Evolutionary conservation across 345 rosid genomes (phyloP).

Genomic region (Rhizophora apiculata): DNA sequence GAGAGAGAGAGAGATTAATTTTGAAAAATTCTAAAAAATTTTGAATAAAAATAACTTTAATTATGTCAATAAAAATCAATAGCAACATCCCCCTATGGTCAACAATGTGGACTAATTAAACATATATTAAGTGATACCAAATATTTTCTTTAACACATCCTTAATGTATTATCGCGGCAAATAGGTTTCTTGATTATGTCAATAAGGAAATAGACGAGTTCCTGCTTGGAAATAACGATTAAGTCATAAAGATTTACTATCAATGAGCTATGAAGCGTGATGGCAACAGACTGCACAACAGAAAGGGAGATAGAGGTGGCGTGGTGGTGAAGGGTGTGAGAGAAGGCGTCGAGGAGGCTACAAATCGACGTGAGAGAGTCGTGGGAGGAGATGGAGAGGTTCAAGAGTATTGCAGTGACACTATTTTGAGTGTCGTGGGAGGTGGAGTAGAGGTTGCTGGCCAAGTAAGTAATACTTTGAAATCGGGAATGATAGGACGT

Average conservation of each 20-base stretch:
- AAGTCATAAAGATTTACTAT: conserved; percentile 68
- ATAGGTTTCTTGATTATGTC: conserved; percentile 45
- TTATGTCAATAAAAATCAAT: conserved; percentile 43
- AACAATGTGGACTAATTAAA: conserved; percentile 58
- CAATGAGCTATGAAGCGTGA: conserved; percentile 68
- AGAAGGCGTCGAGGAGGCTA: conserved; percentile 76
- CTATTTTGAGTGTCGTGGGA: conserved; percentile 61
- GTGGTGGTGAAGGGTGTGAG: conserved; percentile 72
- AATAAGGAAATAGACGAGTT: conserved; percentile 63
- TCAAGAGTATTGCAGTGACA: conserved; percentile 80
- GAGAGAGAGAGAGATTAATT: too few relatives aligned
- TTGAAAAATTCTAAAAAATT: too few relatives aligned
- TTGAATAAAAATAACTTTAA: too few relatives aligned
- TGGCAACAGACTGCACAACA: conserved; percentile 76
- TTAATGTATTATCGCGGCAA: conserved; percentile 70
- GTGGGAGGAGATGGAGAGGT: conserved; percentile 66
- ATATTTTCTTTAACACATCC: conserved; percentile 72
- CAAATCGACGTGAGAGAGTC: conserved; percentile 68
- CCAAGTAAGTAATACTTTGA: conserved; percentile 79
- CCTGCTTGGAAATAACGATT: conserved; percentile 73
- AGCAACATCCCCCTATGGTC: conserved; percentile 57
- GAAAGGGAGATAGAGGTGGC: conserved; percentile 44
- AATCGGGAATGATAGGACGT: conserved; percentile 57
- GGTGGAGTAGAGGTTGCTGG: conserved; percentile 70
- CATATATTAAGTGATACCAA: conserved; percentile 62